Base-by-base conservation (phyloP, 805 yeast genomes). In the Myxozyma neglecta region DNA sequence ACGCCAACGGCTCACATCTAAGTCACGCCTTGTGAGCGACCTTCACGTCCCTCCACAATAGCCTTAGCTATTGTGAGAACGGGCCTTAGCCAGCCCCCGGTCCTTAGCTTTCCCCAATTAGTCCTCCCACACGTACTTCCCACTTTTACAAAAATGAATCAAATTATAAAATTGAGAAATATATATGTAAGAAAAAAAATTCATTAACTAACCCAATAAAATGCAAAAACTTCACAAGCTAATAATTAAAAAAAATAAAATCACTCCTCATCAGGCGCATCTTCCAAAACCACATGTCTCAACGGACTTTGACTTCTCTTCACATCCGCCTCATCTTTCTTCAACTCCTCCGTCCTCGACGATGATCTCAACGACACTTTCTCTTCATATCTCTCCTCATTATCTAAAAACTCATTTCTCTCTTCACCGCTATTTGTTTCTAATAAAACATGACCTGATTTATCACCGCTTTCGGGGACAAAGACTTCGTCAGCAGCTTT, bases 241-340 rank as follows among this genome's bases (percentile, higher is more conserved):
- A 20, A 2, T 10, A 45, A 10, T 1, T 18, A 45, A 2, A 50
- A 6, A 20, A 10, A 20, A 37, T 16, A 11, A 37, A 46, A 13
- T 42, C 45, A 56, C 51, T 62, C 63, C 6, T 58, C 66, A 9
- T 60, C 61, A 1, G 54, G 48, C 5, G 55, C 66, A 53, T 63
- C 66, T 46, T 63, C 66, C 45, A 63, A 39, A 13, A 63, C 64
- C 1, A 63, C 66, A 56, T 63, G 66, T 46, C 66, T 40, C 44
- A 63, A 29, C 24, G 66, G 66, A 56, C 64, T 60, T 35, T 32
- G 44, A 16, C 56, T 46, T 32, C 66, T 16, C 14, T 46, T 20
- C n/a, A 46, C 35, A 24, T 24, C 29, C 29, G 29, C 2, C 18
- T 39, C 56, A 29, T 45, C 53, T 11, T 48, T 49, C 43, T 53